phyloP scores from a whole-genome alignment of 164 flowering plant species.

The Vitis rotundifolia region DNA sequence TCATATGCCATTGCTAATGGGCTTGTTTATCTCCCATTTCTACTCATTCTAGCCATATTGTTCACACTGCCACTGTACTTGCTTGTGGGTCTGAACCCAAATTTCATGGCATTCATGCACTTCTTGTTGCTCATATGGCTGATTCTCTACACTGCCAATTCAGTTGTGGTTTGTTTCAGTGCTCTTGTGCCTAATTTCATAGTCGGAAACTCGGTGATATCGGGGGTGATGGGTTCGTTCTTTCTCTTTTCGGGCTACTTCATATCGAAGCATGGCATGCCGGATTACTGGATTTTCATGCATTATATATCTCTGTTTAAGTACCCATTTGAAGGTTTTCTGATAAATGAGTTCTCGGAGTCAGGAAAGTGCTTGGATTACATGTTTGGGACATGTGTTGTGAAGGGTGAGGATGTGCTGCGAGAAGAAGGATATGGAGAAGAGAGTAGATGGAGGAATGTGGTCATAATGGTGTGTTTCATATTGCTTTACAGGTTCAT shows the following conservation, averaged over 20 bases:
- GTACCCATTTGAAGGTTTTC: constrained; percentile 94
- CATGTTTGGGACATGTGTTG: constrained; percentile 65
- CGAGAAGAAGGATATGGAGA: constrained; percentile 74
- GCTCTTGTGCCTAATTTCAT: constrained; percentile 94
- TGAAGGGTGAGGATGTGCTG: constrained; percentile 77
- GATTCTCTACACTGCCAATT: constrained; percentile 84
- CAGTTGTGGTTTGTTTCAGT: constrained; percentile 93
- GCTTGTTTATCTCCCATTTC: constrained; percentile 82
- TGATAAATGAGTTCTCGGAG: constrained; percentile 83
- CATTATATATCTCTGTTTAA: constrained; percentile 87
- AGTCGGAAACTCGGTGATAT: constrained; percentile 84
- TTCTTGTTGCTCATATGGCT: constrained; percentile 80
- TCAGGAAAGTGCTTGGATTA: constrained; percentile 67
- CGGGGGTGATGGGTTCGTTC: constrained; percentile 92
- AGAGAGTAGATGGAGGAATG: constrained; percentile 74
- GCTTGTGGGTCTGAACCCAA: constrained; percentile 77
- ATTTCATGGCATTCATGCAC: constrained; percentile 51
- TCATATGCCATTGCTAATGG: constrained; percentile 90
- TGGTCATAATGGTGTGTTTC: constrained; percentile 71
- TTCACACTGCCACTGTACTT: constrained; percentile 81
- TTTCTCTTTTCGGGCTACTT: constrained; percentile 95
- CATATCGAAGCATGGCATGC: constrained; percentile 74
- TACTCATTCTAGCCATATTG: constrained; percentile 64
- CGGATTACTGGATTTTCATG: constrained; percentile 86
- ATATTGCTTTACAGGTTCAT: constrained; percentile 80